Conservation (phyloP, 257 asterid genomes). For the Paulownia fortunei region DNA sequence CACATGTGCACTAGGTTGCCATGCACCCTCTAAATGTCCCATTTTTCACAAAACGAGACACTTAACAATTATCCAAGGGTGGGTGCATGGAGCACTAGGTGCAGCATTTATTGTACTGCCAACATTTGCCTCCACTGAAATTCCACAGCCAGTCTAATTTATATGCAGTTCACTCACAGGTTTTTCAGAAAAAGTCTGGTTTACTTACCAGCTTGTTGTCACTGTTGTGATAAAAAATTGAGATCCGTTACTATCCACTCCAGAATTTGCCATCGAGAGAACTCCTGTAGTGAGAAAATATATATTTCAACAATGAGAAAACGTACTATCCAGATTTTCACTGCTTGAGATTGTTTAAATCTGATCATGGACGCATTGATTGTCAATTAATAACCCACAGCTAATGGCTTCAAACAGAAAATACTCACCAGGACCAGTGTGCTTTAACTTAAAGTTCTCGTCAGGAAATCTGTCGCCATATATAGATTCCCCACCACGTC, state of each 20-base stretch:
- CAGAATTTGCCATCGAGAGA: constrained; percentile 93
- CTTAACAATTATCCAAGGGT: too few species aligned
- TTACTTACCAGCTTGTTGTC: constrained; percentile 70
- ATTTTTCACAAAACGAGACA: too few species aligned
- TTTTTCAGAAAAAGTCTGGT: background rate
- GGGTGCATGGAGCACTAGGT: too few species aligned
- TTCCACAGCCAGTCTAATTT: background rate
- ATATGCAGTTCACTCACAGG: background rate
- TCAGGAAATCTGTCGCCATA: constrained; percentile 74
- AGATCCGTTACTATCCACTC: constrained; percentile 90
- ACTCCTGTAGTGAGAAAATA: constrained; percentile 46
- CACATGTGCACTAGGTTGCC: too few species aligned
- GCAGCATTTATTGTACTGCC: too few species aligned
- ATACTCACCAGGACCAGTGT: constrained; percentile 80
- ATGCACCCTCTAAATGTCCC: too few species aligned
- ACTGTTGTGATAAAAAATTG: constrained; percentile 87
- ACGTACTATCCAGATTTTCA: background rate
- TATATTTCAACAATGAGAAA: constrained; percentile 1
- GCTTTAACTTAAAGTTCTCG: constrained; percentile 85
- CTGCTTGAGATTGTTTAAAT: background rate
- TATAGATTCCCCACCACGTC: constrained; percentile 94
- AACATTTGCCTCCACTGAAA: background rate
- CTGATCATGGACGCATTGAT: background rate
- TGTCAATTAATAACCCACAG: background rate
- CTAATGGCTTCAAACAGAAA: constrained; percentile 14